phyloP scores from a whole-genome alignment of 139 green algal genomes.

The Chlorella sorokiniana region DNA sequence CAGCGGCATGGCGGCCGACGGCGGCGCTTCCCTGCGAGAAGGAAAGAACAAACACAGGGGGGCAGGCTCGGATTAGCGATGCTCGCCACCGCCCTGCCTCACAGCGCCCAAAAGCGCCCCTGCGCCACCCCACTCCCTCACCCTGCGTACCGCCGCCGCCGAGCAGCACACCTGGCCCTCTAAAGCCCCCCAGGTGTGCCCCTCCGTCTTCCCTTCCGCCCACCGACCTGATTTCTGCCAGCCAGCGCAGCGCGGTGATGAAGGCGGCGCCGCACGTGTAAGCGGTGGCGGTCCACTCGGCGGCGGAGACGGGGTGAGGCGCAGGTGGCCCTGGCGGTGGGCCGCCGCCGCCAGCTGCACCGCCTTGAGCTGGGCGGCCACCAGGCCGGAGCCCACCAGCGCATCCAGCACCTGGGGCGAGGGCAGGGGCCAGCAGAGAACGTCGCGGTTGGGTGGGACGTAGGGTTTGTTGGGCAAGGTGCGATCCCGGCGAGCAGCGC shows the following conservation, averaged over 20 bases:
- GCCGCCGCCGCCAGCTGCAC: slow-evolving; percentile 24
- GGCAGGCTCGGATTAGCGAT: not conserved
- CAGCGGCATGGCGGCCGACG: slow-evolving; percentile 10
- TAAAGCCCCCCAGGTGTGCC: not conserved
- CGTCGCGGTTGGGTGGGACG: not conserved
- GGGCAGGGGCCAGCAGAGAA: not conserved
- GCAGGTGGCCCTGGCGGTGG: slow-evolving; percentile 29
- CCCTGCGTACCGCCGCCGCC: not conserved
- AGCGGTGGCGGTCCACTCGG: slow-evolving; percentile 19
- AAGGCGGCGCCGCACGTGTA: slow-evolving; percentile 30
- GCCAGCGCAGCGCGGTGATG: slow-evolving; percentile 29
- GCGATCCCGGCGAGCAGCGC: no score
- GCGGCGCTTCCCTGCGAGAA: slow-evolving; percentile 19
- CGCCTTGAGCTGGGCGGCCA: slow-evolving; percentile 53
- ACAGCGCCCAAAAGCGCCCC: no score
- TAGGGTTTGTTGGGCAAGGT: not conserved
- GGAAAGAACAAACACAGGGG: not conserved
- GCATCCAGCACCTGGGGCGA: slow-evolving; percentile 65
- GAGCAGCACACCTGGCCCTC: not conserved
- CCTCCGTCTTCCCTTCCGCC: not conserved
- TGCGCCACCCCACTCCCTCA: no score
- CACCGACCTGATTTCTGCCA: slow-evolving; percentile 28
- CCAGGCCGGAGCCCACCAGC: slow-evolving; percentile 75
- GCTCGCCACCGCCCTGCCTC: no score
- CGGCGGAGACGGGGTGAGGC: slow-evolving; percentile 2